Evolutionary conservation across 2,329 filamentous ascomycete species (phyloP).

Genomic region (Kalmusia sp.): DNA sequence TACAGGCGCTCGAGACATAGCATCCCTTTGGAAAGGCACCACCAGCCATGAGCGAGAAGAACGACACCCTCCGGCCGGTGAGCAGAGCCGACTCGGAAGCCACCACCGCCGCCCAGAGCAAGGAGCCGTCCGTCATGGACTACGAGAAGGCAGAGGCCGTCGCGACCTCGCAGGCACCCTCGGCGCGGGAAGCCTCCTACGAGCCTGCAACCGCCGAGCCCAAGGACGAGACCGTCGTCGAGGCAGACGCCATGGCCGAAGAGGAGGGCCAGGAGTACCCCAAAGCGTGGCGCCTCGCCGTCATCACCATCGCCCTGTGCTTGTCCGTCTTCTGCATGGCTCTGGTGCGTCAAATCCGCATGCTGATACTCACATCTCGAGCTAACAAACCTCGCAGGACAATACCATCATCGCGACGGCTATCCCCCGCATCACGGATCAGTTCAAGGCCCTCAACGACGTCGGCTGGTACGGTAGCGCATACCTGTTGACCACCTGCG

Average conservation of each 20-base stretch:
- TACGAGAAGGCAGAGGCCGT: constrained; percentile 1
- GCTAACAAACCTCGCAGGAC: constrained; percentile 37
- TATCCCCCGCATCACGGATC: constrained; percentile 57
- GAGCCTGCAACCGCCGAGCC: not conserved
- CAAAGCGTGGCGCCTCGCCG: constrained; percentile 39
- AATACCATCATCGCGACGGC: constrained; percentile 59
- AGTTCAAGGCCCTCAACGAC: constrained; percentile 55
- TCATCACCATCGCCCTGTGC: constrained; percentile 43
- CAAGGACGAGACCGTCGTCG: not conserved
- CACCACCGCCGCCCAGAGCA: constrained; percentile 1
- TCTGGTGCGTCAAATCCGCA: constrained; percentile 29
- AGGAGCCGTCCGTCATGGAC: not conserved
- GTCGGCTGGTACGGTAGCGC: constrained; percentile 55
- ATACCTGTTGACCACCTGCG: constrained; percentile 52
- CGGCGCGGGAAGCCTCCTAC: not conserved
- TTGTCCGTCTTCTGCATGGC: constrained; percentile 49
- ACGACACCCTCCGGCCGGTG: not conserved
- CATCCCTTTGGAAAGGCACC: no score
- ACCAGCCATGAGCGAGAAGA: constrained; percentile 4
- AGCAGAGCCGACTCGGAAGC: constrained; percentile 3
- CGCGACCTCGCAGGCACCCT: not conserved
- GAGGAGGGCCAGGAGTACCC: constrained; percentile 45
- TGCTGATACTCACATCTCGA: not conserved
- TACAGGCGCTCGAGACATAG: no score
- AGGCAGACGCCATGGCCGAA: constrained; percentile 22